phyloP scores from a whole-genome alignment of 2,329 filamentous ascomycete species.

The Ophiostoma sp. region DNA sequence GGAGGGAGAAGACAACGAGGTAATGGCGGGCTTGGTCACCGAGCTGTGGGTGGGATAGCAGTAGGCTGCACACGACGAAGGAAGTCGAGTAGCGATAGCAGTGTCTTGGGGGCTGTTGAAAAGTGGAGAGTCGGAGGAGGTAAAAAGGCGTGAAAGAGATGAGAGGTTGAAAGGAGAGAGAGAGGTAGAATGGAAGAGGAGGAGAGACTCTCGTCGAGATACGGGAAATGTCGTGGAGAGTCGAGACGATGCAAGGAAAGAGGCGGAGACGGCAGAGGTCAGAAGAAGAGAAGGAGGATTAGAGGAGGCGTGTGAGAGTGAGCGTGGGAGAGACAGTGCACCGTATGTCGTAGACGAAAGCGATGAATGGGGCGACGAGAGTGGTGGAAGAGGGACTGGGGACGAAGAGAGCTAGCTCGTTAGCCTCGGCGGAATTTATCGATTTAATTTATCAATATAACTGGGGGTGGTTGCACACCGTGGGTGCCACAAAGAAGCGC shows the following conservation, averaged over 20 bases:
- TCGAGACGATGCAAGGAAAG: not conserved
- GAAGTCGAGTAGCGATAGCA: not conserved
- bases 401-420: constrained; percentile 7
- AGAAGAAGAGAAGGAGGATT: constrained; percentile 2
- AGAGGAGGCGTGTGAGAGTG: not conserved
- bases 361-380: constrained; percentile 4
- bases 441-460: constrained; percentile 8
- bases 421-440: constrained; percentile 1
- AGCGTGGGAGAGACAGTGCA: constrained; percentile 7
- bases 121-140: constrained; percentile 9
- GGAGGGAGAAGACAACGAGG: not conserved
- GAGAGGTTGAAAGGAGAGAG: not conserved
- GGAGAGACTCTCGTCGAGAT: not conserved
- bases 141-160: not conserved
- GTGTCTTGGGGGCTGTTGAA: not conserved
- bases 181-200: not conserved
- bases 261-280: not conserved
- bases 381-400: constrained; percentile 1
- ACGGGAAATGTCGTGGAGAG: constrained; percentile 5
- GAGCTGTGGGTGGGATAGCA: constrained; percentile 4
- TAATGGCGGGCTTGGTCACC: not conserved
- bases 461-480: not conserved
- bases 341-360: constrained; percentile 2
- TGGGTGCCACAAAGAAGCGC: no score
- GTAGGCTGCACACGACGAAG: constrained; percentile 1